Evolutionary conservation across 768 basidiomycete genomes (phyloP).

Genomic region (Pisolithus albus): DNA sequence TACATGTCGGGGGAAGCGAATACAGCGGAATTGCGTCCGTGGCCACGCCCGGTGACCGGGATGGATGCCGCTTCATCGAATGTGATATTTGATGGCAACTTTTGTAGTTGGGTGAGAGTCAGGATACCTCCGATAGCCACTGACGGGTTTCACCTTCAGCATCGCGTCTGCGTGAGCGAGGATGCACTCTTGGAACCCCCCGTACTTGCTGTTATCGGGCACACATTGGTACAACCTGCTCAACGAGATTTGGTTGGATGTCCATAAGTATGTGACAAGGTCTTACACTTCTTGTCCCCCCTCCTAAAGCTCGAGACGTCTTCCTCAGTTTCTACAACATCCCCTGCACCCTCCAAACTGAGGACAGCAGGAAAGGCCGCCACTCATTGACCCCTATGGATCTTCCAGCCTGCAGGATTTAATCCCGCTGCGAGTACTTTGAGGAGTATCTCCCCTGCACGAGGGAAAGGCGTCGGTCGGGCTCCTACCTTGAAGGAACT

Average conservation of each 20-base stretch:
- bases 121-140: not conserved
- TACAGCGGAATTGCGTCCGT: slow-evolving; percentile 31
- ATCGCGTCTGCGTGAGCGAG: slow-evolving; percentile 17
- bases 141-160: slow-evolving; percentile 7
- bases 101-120: not conserved
- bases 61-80: slow-evolving; percentile 36
- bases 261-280: not conserved
- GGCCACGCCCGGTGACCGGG: slow-evolving; percentile 23
- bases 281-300: slow-evolving; percentile 32
- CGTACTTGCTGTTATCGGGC: not conserved
- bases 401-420: slow-evolving; percentile 39
- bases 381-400: slow-evolving; percentile 9
- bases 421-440: slow-evolving; percentile 10
- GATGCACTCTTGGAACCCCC: slow-evolving; percentile 24
- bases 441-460: not conserved
- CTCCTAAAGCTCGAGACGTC: slow-evolving; percentile 30
- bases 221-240: not conserved
- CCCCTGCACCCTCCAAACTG: slow-evolving; percentile 36
- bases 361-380: slow-evolving; percentile 31
- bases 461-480: not conserved
- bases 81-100: slow-evolving; percentile 33
- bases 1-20: slow-evolving; percentile 18
- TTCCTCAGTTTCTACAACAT: slow-evolving; percentile 33
- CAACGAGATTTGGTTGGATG: not conserved
- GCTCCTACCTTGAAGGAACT: not conserved